A percentile compares a stretch with the other conserved stretches of the same genome.
These are phyloP conservation scores for Strigomonas galati DNA, from an alignment of 208 protist genomes.

Conservation along the genomic window DNA sequence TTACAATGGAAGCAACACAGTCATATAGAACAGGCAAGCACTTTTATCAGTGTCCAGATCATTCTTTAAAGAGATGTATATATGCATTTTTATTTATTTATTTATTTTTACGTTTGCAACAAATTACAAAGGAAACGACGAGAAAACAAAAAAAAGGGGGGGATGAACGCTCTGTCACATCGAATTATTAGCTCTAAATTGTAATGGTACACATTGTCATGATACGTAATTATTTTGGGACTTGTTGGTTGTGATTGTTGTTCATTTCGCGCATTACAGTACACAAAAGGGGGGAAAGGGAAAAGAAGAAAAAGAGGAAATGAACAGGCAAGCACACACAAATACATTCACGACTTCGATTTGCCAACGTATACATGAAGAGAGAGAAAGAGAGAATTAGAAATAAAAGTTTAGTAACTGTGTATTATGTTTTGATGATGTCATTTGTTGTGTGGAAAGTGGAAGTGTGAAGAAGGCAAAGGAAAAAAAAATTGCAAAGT, in stretches of 20 bases:
- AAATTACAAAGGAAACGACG: not conserved
- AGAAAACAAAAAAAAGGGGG: too few species aligned
- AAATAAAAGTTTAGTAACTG: not conserved
- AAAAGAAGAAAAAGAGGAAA: constrained; percentile 1
- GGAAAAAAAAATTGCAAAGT: not conserved
- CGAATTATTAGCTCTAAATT: too few species aligned
- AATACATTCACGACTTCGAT: not conserved
- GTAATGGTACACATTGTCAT: too few species aligned
- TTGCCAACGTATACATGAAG: not conserved
- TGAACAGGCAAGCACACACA: not conserved
- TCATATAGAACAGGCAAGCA: too few species aligned
- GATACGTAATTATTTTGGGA: too few species aligned
- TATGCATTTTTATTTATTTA: constrained; percentile 2
- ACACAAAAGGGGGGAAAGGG: constrained; percentile 5
- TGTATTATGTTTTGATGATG: not conserved
- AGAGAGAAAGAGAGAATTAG: not conserved
- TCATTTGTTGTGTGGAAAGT: not conserved
- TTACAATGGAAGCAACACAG: too few species aligned
- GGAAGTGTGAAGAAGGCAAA: not conserved
- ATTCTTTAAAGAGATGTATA: too few species aligned
- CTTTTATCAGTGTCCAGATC: too few species aligned
- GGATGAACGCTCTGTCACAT: too few species aligned
- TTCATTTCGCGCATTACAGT: not conserved
- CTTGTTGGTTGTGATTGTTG: too few species aligned
- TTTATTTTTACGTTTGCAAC: constrained; percentile 9